phyloP scores from a whole-genome alignment of 345 rosid species.

The Salix dunnii region DNA sequence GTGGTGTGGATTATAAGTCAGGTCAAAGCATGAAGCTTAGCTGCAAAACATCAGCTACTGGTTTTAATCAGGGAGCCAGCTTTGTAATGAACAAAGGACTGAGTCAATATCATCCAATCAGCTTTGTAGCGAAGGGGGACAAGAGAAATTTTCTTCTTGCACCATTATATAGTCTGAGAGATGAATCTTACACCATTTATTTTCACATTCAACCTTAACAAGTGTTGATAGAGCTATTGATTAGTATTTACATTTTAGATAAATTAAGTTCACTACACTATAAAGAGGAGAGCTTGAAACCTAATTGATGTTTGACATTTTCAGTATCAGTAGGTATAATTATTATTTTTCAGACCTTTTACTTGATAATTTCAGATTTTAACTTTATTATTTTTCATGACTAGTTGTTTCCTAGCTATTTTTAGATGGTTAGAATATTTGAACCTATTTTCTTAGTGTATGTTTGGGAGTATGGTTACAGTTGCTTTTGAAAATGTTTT shows the following conservation, averaged over 20 bases:
- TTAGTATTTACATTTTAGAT: not conserved
- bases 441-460: too few relatives aligned
- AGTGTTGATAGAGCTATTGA: not conserved
- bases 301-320: too few relatives aligned
- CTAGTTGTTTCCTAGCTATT: too few relatives aligned
- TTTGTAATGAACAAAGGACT: conserved; percentile 47
- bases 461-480: too few relatives aligned
- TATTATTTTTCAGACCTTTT: too few relatives aligned
- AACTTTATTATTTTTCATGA: too few relatives aligned
- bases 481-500: too few relatives aligned
- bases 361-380: too few relatives aligned
- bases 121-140: conserved; percentile 66
- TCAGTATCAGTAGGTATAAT: too few relatives aligned
- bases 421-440: too few relatives aligned
- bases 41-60: conserved; percentile 37
- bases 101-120: conserved; percentile 62
- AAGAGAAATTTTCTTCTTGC: conserved; percentile 60
- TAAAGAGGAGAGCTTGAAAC: too few relatives aligned
- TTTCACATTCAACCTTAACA: conserved; percentile 50
- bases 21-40: conserved; percentile 42
- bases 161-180: conserved; percentile 68
- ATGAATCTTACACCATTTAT: conserved; percentile 77
- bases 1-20: conserved; percentile 32
- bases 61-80: conserved; percentile 51
- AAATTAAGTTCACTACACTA: too few relatives aligned